A percentile compares a stretch with the other conserved stretches of the same genome.
Evolutionary conservation across 352 stramenopile species (phyloP).

Genomic region (Globisporangium cylindrosporum): DNA sequence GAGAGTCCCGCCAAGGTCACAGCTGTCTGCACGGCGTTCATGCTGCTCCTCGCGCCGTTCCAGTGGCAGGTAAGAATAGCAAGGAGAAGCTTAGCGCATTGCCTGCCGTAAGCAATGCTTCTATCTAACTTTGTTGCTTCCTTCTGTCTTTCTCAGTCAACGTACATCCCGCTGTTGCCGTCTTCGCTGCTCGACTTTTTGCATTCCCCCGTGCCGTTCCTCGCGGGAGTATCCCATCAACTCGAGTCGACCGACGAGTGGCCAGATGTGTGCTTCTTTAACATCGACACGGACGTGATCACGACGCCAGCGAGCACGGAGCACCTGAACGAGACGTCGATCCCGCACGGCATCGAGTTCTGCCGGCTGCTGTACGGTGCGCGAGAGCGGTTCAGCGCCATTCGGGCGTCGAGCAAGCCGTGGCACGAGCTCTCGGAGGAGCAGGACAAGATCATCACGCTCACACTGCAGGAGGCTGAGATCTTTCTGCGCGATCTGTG

Average conservation of each 20-base stretch:
- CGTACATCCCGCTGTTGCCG: conserved; percentile 80
- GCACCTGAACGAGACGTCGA: conserved; percentile 42
- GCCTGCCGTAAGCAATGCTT: background rate
- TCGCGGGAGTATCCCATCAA: conserved; percentile 57
- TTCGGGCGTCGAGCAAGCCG: conserved; percentile 47
- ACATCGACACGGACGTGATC: conserved; percentile 67
- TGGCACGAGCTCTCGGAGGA: conserved; percentile 81
- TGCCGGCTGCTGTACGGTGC: conserved; percentile 55
- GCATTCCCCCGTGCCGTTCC: conserved; percentile 80
- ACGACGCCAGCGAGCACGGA: conserved; percentile 36
- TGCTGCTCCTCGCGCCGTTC: conserved; percentile 74
- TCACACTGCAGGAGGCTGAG: conserved; percentile 67
- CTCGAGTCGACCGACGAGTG: conserved; percentile 68
- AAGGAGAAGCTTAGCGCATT: background rate
- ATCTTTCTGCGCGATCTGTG: conserved; percentile 71
- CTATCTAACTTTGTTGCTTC: conserved; percentile 1
- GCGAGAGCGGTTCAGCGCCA: conserved; percentile 38
- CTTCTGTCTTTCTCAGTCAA: conserved; percentile 39
- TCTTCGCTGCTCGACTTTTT: conserved; percentile 74
- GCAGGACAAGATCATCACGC: conserved; percentile 73
- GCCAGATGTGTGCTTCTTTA: conserved; percentile 81
- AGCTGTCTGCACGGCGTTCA: conserved; percentile 62
- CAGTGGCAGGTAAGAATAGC: conserved; percentile 58
- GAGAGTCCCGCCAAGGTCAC: conserved; percentile 63
- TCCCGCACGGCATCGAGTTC: conserved; percentile 63